phyloP scores from a whole-genome alignment of 768 basidiomycete genomes.

The Hirschioporus abietinus region DNA sequence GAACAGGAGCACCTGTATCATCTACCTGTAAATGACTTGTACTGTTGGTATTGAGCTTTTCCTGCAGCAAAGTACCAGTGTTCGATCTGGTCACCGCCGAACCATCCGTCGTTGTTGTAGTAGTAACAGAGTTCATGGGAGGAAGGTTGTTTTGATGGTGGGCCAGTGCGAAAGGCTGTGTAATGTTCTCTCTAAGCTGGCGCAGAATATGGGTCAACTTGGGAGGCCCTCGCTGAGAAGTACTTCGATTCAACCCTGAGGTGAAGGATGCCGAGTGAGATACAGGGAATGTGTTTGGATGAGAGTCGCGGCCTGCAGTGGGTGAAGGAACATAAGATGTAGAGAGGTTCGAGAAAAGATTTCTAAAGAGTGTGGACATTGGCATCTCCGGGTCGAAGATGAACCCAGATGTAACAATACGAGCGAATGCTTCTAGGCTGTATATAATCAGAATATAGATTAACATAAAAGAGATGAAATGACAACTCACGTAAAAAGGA shows the following conservation, averaged over 20 bases:
- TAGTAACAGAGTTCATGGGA: constrained; percentile 1
- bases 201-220: constrained; percentile 27
- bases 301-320: neutral
- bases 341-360: constrained; percentile 23
- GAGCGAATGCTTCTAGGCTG: constrained; percentile 80
- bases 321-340: constrained; percentile 7
- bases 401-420: constrained; percentile 87
- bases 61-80: constrained; percentile 13
- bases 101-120: constrained; percentile 13
- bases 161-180: constrained; percentile 50
- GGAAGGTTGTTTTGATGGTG: constrained; percentile 23
- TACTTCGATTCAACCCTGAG: constrained; percentile 6
- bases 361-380: constrained; percentile 42
- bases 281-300: constrained; percentile 4
- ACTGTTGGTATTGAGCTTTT: constrained; percentile 5
- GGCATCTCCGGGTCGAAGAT: constrained; percentile 78
- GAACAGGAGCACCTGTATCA: constrained; percentile 21
- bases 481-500: constrained; percentile 72
- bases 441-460: neutral
- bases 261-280: neutral
- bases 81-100: constrained; percentile 8
- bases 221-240: neutral
- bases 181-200: constrained; percentile 39
- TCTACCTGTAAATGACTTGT: neutral
- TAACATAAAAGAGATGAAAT: constrained; percentile 4